These are phyloP conservation scores for Aeminium ludgeri DNA, from an alignment of 495 filamentous ascomycete genomes.

Conservation along the genomic window DNA sequence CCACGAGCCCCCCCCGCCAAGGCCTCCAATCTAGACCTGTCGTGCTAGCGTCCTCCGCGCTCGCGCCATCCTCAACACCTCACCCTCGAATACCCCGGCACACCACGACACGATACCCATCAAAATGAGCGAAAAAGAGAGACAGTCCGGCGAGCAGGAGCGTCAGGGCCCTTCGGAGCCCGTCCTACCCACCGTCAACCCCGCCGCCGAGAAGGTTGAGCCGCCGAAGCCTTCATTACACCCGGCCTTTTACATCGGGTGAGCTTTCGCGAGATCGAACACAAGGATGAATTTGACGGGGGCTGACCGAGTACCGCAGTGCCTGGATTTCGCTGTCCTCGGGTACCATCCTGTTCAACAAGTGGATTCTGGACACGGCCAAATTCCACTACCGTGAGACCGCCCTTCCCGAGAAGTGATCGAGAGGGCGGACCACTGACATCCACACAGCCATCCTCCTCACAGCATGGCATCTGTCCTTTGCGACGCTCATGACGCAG, in stretches of 20 bases:
- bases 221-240: slow-evolving; percentile 50
- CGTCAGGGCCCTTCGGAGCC: slow-evolving; percentile 34
- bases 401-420: no score
- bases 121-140: slow-evolving; percentile 54
- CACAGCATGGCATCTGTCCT: slow-evolving; percentile 83
- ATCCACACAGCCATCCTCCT: slow-evolving; percentile 42
- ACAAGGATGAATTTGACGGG: background rate
- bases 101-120: background rate
- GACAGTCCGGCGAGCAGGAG: slow-evolving; percentile 57
- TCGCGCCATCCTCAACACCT: background rate
- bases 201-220: slow-evolving; percentile 46
- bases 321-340: slow-evolving; percentile 85
- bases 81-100: background rate
- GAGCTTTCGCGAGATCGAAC: slow-evolving; percentile 25
- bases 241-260: slow-evolving; percentile 80
- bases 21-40: no score
- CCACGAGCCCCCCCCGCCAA: no score
- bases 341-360: slow-evolving; percentile 95
- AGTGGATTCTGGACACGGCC: slow-evolving; percentile 76
- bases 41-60: no score
- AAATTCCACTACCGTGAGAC: slow-evolving; percentile 46
- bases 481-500: slow-evolving; percentile 83
- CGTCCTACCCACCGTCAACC: slow-evolving; percentile 65
- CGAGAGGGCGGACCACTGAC: slow-evolving; percentile 12
- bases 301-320: slow-evolving; percentile 29